phyloP scores from a whole-genome alignment of 306 rosid genomes.

The Fragaria iinumae region DNA sequence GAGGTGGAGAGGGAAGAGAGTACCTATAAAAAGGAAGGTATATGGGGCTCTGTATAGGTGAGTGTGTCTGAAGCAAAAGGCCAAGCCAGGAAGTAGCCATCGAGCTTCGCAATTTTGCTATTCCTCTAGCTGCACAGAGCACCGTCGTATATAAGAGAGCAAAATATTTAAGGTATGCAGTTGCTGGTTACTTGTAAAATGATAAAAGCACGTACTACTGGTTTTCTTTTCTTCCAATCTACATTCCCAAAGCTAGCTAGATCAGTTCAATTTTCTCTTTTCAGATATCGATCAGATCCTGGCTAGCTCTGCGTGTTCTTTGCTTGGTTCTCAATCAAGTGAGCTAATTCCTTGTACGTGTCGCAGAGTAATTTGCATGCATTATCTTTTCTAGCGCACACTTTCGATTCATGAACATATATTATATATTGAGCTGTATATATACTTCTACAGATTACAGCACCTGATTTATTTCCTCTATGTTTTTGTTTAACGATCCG shows the following conservation, averaged over 20 bases:
- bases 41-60: not conserved
- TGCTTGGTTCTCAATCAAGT: not conserved
- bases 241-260: not conserved
- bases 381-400: not conserved
- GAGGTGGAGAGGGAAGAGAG: not conserved
- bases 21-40: constrained; percentile 29
- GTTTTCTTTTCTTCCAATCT: not conserved
- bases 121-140: not conserved
- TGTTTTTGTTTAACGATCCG: not conserved
- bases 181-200: not conserved
- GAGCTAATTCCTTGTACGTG: not conserved
- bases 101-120: not conserved
- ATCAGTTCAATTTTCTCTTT: not conserved
- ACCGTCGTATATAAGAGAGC: not conserved
- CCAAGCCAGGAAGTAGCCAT: constrained; percentile 12
- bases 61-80: not conserved
- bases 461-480: too few species aligned
- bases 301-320: not conserved
- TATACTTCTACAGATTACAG: not conserved
- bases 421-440: not conserved
- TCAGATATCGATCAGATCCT: not conserved
- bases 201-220: not conserved
- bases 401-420: not conserved
- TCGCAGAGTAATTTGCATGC: not conserved
- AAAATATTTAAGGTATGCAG: constrained; percentile 14